phyloP scores from a whole-genome alignment of 805 yeast species.

The Sungouiozyma ichnusensis region DNA sequence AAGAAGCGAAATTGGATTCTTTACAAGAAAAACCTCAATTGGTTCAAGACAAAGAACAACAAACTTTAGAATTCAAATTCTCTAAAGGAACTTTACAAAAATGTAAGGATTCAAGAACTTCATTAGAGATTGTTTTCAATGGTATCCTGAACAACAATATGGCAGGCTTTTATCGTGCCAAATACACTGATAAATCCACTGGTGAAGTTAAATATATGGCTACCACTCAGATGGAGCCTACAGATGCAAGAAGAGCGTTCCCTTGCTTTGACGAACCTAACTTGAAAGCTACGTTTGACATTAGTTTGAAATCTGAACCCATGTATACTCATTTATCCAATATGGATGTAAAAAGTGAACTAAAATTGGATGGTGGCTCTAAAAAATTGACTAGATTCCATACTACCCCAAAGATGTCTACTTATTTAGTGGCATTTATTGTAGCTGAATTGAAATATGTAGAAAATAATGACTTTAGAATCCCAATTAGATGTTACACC shows the following conservation, averaged over 20 bases:
- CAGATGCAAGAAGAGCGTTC: slow-evolving; percentile 80
- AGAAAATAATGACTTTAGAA: slow-evolving; percentile 52
- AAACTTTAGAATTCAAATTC: slow-evolving; percentile 53
- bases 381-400: slow-evolving; percentile 53
- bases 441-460: slow-evolving; percentile 71
- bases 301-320: slow-evolving; percentile 48
- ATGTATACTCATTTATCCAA: slow-evolving; percentile 53
- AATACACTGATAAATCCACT: slow-evolving; percentile 44
- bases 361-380: slow-evolving; percentile 28
- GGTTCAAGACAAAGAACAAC: slow-evolving; percentile 40
- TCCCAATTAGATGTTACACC: slow-evolving; percentile 73
- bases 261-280: slow-evolving; percentile 83
- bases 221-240: slow-evolving; percentile 79
- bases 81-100: slow-evolving; percentile 31
- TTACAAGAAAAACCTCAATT: slow-evolving; percentile 35
- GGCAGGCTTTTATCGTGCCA: slow-evolving; percentile 75
- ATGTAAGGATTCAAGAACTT: slow-evolving; percentile 20
- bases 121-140: slow-evolving; percentile 41
- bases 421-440: slow-evolving; percentile 76
- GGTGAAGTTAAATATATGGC: slow-evolving; percentile 64
- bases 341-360: slow-evolving; percentile 51
- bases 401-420: slow-evolving; percentile 73
- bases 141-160: slow-evolving; percentile 66
- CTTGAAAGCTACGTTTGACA: slow-evolving; percentile 61
- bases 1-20: slow-evolving; percentile 33